Evolutionary conservation across 1,284 basidiomycete species (phyloP).

Genomic region (Ceratobasidium sp.): DNA sequence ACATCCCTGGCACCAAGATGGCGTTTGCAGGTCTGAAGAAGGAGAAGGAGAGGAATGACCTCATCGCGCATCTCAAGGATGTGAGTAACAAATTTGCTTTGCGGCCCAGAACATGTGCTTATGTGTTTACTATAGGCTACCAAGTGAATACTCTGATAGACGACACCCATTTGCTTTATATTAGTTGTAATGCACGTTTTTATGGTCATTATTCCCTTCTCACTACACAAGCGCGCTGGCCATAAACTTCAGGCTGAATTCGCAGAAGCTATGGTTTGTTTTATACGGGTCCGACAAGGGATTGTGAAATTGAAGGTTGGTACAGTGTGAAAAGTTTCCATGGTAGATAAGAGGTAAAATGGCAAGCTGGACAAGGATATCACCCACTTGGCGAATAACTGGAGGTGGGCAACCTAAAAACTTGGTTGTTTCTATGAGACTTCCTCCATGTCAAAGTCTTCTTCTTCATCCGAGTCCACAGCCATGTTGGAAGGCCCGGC

Average conservation of each 20-base stretch:
- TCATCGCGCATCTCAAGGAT: slow-evolving; percentile 82
- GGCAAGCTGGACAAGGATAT: neutral
- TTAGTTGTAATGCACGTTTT: slow-evolving; percentile 19
- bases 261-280: neutral
- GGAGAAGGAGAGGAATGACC: slow-evolving; percentile 94
- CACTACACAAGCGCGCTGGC: neutral
- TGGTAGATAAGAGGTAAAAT: neutral
- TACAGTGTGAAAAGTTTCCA: slow-evolving; percentile 10
- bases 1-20: slow-evolving; percentile 98
- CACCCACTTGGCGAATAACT: neutral
- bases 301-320: neutral
- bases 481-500: slow-evolving; percentile 4
- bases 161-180: slow-evolving; percentile 20
- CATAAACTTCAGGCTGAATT: neutral
- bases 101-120: neutral
- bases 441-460: slow-evolving; percentile 49
- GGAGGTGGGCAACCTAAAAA: neutral
- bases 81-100: slow-evolving; percentile 59
- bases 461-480: slow-evolving; percentile 40
- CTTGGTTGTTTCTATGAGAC: neutral
- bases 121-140: slow-evolving; percentile 14
- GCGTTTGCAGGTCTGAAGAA: slow-evolving; percentile 98
- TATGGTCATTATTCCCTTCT: slow-evolving; percentile 25
- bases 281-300: neutral
- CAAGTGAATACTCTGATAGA: slow-evolving; percentile 28